Percentiles rank a stretch among this genome's conserved stretches.
Evolutionary conservation across 208 protist species (phyloP).

Genomic region (Strigomonas oncopelti): DNA sequence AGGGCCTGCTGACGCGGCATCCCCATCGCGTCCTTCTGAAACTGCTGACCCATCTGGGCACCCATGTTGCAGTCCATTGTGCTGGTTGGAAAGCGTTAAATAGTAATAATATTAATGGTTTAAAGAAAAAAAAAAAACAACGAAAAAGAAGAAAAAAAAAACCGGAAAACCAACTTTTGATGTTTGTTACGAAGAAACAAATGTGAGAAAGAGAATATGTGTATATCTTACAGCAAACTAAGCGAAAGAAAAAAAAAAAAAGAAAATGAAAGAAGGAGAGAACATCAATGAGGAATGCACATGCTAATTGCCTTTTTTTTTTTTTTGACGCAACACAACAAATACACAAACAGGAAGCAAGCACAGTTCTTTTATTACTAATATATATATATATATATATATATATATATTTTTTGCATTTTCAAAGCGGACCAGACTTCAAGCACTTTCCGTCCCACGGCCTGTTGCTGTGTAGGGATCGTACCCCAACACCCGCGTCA

Average conservation of each 20-base stretch:
- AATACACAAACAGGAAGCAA: background rate
- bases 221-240: background rate
- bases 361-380: background rate
- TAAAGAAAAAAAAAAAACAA: constrained; percentile 1
- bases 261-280: constrained; percentile 1
- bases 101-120: background rate
- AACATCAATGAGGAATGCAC: background rate
- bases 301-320: background rate
- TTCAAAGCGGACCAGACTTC: background rate
- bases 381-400: background rate
- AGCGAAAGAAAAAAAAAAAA: background rate
- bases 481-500: constrained; percentile 18
- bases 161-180: too few relatives aligned
- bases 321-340: background rate
- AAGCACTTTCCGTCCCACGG: background rate
- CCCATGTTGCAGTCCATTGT: constrained; percentile 72
- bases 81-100: background rate
- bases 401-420: background rate
- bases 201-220: too few relatives aligned
- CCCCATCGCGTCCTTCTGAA: constrained; percentile 64
- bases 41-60: constrained; percentile 60
- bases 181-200: too few relatives aligned
- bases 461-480: constrained; percentile 16
- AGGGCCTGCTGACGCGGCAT: constrained; percentile 40
- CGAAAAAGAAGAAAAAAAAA: background rate